phyloP scores from a whole-genome alignment of 352 stramenopile species.

The Phytopythium chamaehyphon region DNA sequence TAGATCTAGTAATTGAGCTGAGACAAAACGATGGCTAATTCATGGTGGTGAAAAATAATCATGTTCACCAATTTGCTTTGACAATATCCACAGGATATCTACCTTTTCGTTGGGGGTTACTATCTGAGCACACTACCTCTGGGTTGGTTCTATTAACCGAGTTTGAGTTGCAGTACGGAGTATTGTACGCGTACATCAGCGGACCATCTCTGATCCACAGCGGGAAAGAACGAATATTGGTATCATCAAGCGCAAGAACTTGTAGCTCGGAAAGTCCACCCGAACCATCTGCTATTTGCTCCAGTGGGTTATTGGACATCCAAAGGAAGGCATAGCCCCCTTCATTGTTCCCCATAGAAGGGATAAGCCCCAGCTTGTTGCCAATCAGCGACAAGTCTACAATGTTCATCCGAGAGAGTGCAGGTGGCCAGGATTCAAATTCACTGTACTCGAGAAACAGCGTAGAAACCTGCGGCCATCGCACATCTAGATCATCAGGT shows the following conservation, averaged over 20 bases:
- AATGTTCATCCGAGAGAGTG: slow-evolving; percentile 6
- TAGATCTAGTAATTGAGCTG: background rate
- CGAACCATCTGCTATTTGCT: slow-evolving; percentile 4
- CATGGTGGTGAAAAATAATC: background rate
- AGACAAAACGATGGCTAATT: background rate
- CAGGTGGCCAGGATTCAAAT: slow-evolving; percentile 3
- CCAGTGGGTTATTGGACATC: slow-evolving; percentile 14
- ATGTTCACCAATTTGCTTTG: background rate
- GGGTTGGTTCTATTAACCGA: background rate
- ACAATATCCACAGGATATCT: background rate
- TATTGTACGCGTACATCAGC: slow-evolving; percentile 7
- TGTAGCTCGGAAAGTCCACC: background rate
- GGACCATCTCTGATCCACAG: slow-evolving; percentile 4
- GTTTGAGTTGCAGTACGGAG: slow-evolving; percentile 7
- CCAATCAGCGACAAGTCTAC: slow-evolving; percentile 15
- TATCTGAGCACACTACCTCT: background rate
- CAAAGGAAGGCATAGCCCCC: slow-evolving; percentile 4
- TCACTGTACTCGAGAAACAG: slow-evolving; percentile 20
- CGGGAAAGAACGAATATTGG: slow-evolving; percentile 5
- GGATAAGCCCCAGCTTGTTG: slow-evolving; percentile 6
- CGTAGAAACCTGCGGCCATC: slow-evolving; percentile 7
- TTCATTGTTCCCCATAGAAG: background rate
- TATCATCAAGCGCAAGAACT: slow-evolving; percentile 13
- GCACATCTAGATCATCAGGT: slow-evolving; percentile 11
- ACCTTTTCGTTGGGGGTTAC: background rate